phyloP scores from a whole-genome alignment of 106 monocot species.

The Phalaenopsis equestris region DNA sequence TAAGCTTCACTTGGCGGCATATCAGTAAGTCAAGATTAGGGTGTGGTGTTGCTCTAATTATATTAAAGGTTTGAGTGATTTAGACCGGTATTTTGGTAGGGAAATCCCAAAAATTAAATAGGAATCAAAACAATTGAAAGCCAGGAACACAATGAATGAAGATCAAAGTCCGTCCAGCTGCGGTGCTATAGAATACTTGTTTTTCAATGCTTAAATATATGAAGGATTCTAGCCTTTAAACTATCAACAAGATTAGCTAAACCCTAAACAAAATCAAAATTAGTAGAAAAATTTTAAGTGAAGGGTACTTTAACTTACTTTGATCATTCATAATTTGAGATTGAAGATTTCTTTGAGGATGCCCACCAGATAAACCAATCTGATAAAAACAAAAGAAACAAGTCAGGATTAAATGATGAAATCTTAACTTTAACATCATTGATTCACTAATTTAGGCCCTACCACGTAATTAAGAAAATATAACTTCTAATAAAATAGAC shows the following conservation, averaged over 20 bases:
- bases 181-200: neutral
- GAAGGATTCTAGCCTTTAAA: neutral
- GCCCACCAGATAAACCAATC: neutral
- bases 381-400: constrained; percentile 2
- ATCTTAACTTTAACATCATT: neutral
- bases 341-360: constrained; percentile 7
- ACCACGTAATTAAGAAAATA: neutral
- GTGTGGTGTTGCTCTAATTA: too few species aligned
- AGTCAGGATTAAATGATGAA: neutral
- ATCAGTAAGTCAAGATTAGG: too few species aligned
- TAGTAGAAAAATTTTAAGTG: neutral
- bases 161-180: neutral
- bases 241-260: neutral
- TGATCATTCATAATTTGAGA: constrained; percentile 5
- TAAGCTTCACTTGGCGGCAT: too few species aligned
- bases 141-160: neutral
- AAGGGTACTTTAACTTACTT: neutral
- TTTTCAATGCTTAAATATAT: neutral
- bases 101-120: neutral
- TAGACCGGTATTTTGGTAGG: neutral
- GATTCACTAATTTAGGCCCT: neutral
- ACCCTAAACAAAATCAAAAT: neutral
- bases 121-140: neutral
- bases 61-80: neutral
- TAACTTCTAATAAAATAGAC: neutral